These are phyloP conservation scores for Neonothopanus nambi DNA, from an alignment of 1,284 basidiomycete species.

Conservation along the genomic window DNA sequence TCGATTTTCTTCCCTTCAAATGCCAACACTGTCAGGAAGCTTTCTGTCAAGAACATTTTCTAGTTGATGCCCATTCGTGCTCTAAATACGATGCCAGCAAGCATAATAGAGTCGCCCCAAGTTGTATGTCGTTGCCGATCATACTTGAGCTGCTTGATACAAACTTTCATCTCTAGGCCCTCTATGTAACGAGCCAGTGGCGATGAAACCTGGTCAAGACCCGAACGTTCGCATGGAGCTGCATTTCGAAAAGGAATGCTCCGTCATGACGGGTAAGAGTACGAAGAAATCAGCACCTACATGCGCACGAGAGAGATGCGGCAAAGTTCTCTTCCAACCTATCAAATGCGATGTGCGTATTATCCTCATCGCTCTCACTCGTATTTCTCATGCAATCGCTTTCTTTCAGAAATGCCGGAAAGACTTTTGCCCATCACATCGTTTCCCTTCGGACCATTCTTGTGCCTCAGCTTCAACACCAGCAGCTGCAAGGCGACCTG, in stretches of 20 bases:
- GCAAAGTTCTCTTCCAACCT: slow-evolving; percentile 70
- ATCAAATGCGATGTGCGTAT: slow-evolving; percentile 68
- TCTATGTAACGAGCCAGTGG: slow-evolving; percentile 68
- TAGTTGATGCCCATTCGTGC: slow-evolving; percentile 63
- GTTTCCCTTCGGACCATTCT: slow-evolving; percentile 68
- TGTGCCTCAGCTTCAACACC: slow-evolving; percentile 38
- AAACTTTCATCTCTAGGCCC: slow-evolving; percentile 48
- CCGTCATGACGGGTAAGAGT: slow-evolving; percentile 60
- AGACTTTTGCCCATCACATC: slow-evolving; percentile 73
- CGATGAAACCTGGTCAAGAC: slow-evolving; percentile 71
- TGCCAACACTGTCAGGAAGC: slow-evolving; percentile 68
- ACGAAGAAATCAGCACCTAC: slow-evolving; percentile 54
- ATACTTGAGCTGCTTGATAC: slow-evolving; percentile 10
- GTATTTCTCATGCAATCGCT: slow-evolving; percentile 3
- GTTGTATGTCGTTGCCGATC: slow-evolving; percentile 49
- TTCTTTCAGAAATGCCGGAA: slow-evolving; percentile 62
- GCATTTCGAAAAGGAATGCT: slow-evolving; percentile 66
- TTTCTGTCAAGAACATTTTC: slow-evolving; percentile 77
- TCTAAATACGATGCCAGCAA: slow-evolving; percentile 67
- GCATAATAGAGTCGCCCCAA: slow-evolving; percentile 70
- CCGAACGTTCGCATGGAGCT: slow-evolving; percentile 76
- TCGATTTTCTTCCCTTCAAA: slow-evolving; percentile 83
- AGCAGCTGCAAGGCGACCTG: slow-evolving; percentile 15
- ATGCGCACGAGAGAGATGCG: slow-evolving; percentile 64
- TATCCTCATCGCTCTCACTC: slow-evolving; percentile 2